Evolutionary conservation across 2,329 filamentous ascomycete species (phyloP), one percentile per base, ranked within the genome.

Genomic region (Claviceps humidiphila): DNA sequence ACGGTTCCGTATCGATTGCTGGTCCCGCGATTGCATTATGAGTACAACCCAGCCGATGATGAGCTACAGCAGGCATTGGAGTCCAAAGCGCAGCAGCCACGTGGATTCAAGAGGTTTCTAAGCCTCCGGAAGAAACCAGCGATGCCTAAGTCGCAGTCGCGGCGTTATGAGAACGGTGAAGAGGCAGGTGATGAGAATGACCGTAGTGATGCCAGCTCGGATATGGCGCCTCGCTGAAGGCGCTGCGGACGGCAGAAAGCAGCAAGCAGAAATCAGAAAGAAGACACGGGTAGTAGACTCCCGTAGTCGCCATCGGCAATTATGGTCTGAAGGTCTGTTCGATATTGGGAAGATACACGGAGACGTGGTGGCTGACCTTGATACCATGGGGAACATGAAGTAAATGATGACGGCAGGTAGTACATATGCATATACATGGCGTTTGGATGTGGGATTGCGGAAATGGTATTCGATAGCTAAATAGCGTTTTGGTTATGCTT

Each of bases 1-100:
- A 98, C 93, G 0, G 80, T 82, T 49, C 88, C 89, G 8, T 98
- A 98, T 66, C 77, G 89, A 41, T 71, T 98, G 5, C 76, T 97
- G 1, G 84, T 98, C 5, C 93, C 94, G 11, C 81, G 82, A 51
- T 71, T 98, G 50, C 77, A 75, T 67, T 83, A 82, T 53, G 74
- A 78, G 50, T 75, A 78, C 55, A 64, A 69, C 16, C 63, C 64
- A 2, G 69, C 70, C 50, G 68, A 71, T 4, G 67, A 71, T n/a
- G 64, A 67, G 22, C 40, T 59, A 47, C 56, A 38, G 30, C 50
- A 52, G 24, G 24, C 54, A 11, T 55, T 53, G 11, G 20, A 26
- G 7, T 46, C 42, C 24, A 58, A 60, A 37, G 59, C 64, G 4
- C 63, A 64, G 26, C 63, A 65, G 26, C 62, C 66, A 9, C 66